These are phyloP conservation scores for Tuber brumale DNA, from an alignment of 495 filamentous ascomycete species.

Conservation along the genomic window DNA sequence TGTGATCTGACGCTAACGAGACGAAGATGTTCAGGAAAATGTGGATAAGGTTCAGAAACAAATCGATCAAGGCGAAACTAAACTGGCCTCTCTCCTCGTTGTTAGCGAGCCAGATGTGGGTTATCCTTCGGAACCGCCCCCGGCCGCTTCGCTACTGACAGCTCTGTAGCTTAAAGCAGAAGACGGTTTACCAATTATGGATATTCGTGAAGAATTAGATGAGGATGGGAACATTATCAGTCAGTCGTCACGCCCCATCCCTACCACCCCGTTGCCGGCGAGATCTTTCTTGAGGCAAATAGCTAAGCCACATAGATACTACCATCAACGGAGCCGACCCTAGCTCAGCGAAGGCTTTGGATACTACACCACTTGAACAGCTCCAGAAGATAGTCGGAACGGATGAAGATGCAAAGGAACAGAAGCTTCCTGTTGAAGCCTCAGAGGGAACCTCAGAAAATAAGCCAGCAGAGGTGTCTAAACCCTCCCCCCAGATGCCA, in stretches of 20 bases:
- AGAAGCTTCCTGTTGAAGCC: constrained; percentile 45
- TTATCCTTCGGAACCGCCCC: not conserved
- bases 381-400: constrained; percentile 50
- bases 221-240: constrained; percentile 76
- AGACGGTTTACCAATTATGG: constrained; percentile 66
- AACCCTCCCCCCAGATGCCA: constrained; percentile 17
- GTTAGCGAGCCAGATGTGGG: constrained; percentile 41
- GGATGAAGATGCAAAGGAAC: constrained; percentile 46
- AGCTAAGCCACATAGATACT: constrained; percentile 5
- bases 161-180: constrained; percentile 51
- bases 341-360: constrained; percentile 37
- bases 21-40: constrained; percentile 67
- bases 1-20: constrained; percentile 13
- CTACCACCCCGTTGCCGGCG: not conserved
- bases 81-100: constrained; percentile 49
- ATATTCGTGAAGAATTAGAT: constrained; percentile 87
- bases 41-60: constrained; percentile 61
- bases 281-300: not conserved
- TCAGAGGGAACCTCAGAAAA: constrained; percentile 8
- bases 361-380: constrained; percentile 43
- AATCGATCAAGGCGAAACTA: constrained; percentile 55
- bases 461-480: constrained; percentile 4
- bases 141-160: constrained; percentile 45
- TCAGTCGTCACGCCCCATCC: constrained; percentile 11
- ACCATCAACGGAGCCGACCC: constrained; percentile 37